These are phyloP conservation scores for Pseudocercospora fuligena DNA, from an alignment of 2,329 filamentous ascomycete species.

Conservation along the genomic window DNA sequence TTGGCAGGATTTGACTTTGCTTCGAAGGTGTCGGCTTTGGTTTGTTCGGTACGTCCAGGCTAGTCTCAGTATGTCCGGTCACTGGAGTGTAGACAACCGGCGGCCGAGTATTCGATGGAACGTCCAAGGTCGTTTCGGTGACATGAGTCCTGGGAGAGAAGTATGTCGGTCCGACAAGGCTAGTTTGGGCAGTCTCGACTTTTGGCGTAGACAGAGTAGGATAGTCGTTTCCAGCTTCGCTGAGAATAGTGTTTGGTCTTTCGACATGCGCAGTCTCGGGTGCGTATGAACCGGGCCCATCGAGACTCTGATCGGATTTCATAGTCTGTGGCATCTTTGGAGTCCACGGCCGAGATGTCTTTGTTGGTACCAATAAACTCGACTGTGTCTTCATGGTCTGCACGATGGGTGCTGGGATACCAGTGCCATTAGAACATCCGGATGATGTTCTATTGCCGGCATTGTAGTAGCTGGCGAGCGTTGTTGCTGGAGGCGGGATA, in stretches of 20 bases:
- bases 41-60: background rate
- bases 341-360: background rate
- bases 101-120: background rate
- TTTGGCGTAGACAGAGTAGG: background rate
- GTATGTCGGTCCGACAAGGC: background rate
- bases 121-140: constrained; percentile 1
- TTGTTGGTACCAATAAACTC: background rate
- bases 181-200: background rate
- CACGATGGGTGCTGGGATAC: background rate
- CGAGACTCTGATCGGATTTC: background rate
- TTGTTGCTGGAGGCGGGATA: background rate
- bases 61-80: background rate
- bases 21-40: background rate
- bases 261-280: background rate
- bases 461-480: background rate
- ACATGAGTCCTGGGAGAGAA: constrained; percentile 13
- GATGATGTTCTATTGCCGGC: background rate
- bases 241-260: background rate
- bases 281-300: background rate
- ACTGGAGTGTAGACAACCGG: background rate
- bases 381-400: background rate
- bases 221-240: background rate
- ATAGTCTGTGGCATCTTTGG: background rate
- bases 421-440: background rate
- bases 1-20: background rate